Conservation (phyloP, 2,329 filamentous ascomycete genomes). For the Aspergillus sclerotialis region DNA sequence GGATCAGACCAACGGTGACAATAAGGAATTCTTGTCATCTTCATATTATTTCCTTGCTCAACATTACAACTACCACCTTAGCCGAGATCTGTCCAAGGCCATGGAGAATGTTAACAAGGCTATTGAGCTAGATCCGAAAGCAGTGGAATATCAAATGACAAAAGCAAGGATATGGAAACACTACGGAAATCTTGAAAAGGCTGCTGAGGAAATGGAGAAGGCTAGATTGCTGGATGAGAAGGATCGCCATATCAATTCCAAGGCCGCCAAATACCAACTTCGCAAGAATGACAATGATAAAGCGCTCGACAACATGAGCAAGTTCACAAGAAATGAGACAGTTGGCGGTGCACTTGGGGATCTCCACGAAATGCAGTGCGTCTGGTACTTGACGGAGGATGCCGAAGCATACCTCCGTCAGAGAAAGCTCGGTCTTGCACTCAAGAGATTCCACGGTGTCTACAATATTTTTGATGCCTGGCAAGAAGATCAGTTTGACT, state of each 20-base stretch:
- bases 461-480: slow-evolving; percentile 93
- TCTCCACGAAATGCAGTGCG: slow-evolving; percentile 94
- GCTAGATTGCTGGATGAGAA: slow-evolving; percentile 79
- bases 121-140: slow-evolving; percentile 69
- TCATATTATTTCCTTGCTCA: slow-evolving; percentile 91
- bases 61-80: slow-evolving; percentile 90
- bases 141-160: slow-evolving; percentile 89
- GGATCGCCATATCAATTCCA: slow-evolving; percentile 97
- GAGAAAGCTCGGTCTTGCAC: slow-evolving; percentile 72
- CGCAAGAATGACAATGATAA: slow-evolving; percentile 85
- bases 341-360: slow-evolving; percentile 82
- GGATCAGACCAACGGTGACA: slow-evolving; percentile 44
- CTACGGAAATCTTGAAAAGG: slow-evolving; percentile 68
- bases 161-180: slow-evolving; percentile 95
- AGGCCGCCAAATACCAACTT: slow-evolving; percentile 93
- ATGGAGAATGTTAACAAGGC: slow-evolving; percentile 76
- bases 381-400: slow-evolving; percentile 96
- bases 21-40: slow-evolving; percentile 62
- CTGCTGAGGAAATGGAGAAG: slow-evolving; percentile 79
- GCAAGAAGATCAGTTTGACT: slow-evolving; percentile 98
- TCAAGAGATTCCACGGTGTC: slow-evolving; percentile 86
- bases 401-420: slow-evolving; percentile 81
- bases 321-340: slow-evolving; percentile 90
- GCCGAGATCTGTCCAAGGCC: slow-evolving; percentile 76
- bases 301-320: slow-evolving; percentile 78